These are phyloP conservation scores for Suillus subalutaceus DNA, from an alignment of 768 basidiomycete genomes.

Conservation along the genomic window DNA sequence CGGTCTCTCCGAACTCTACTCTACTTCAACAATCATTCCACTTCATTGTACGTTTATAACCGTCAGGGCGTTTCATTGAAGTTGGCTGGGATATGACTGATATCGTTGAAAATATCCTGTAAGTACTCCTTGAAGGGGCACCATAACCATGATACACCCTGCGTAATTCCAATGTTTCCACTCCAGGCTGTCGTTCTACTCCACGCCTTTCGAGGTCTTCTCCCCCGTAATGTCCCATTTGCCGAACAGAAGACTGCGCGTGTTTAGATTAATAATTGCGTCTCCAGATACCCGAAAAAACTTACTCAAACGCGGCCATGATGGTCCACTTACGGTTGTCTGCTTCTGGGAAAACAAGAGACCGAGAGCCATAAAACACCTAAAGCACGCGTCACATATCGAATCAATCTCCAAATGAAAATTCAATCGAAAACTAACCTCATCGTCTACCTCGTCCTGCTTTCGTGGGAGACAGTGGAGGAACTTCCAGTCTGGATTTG, in stretches of 20 bases:
- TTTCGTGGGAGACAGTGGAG: slow-evolving; percentile 96
- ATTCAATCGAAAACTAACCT: slow-evolving; percentile 48
- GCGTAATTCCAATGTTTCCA: not conserved
- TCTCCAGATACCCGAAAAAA: slow-evolving; percentile 22
- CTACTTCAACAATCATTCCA: not conserved
- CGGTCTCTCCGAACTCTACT: not conserved
- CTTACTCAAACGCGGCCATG: slow-evolving; percentile 89
- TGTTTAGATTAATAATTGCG: not conserved
- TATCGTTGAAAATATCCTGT: not conserved
- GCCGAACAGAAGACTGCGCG: slow-evolving; percentile 41
- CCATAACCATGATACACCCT: not conserved
- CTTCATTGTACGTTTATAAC: not conserved
- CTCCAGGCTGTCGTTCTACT: not conserved
- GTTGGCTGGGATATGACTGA: not conserved
- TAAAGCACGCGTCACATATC: slow-evolving; percentile 27
- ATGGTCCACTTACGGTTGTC: slow-evolving; percentile 99
- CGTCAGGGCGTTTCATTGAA: not conserved
- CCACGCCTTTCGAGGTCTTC: slow-evolving; percentile 13
- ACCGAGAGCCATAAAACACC: slow-evolving; percentile 94
- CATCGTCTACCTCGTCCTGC: slow-evolving; percentile 91
- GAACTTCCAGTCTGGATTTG: slow-evolving; percentile 90
- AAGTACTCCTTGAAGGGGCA: not conserved
- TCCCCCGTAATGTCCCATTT: slow-evolving; percentile 44
- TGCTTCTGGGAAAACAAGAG: slow-evolving; percentile 90
- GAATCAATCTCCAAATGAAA: slow-evolving; percentile 6